These are phyloP conservation scores for Skeletonema potamos DNA, from an alignment of 108 stramenopile genomes.

Conservation along the genomic window DNA sequence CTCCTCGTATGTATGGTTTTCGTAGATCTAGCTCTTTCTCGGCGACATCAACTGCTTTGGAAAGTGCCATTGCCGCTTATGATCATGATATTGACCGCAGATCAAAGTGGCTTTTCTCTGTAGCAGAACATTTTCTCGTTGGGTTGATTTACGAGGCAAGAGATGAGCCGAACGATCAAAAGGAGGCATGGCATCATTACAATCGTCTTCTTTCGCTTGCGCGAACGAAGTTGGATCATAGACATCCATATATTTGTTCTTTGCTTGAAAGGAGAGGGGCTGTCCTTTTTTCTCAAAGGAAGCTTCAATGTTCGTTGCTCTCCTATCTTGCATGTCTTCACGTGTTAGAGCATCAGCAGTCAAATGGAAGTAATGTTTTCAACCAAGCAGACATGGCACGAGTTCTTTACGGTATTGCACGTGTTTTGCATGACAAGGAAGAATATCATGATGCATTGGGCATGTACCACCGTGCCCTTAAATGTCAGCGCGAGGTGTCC, in stretches of 20 bases:
- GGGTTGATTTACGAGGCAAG: slow-evolving; percentile 31
- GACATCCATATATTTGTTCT: slow-evolving; percentile 37
- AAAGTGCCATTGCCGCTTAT: slow-evolving; percentile 25
- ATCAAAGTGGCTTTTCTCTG: slow-evolving; percentile 30
- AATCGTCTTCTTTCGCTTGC: slow-evolving; percentile 40
- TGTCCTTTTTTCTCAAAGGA: slow-evolving; percentile 39
- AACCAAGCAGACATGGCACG: slow-evolving; percentile 34
- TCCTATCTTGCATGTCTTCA: slow-evolving; percentile 49
- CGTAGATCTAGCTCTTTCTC: slow-evolving; percentile 34
- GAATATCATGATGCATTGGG: slow-evolving; percentile 50
- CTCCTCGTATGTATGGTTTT: slow-evolving; percentile 10
- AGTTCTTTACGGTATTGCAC: slow-evolving; percentile 42
- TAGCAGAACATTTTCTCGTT: slow-evolving; percentile 29
- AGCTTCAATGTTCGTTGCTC: slow-evolving; percentile 47
- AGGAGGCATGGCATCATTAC: slow-evolving; percentile 38
- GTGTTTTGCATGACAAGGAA: slow-evolving; percentile 50
- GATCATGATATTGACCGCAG: slow-evolving; percentile 36
- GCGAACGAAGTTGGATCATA: slow-evolving; percentile 43
- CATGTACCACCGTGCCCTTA: slow-evolving; percentile 46
- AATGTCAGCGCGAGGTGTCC: slow-evolving; percentile 22
- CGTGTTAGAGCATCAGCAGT: slow-evolving; percentile 42
- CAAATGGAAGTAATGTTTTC: slow-evolving; percentile 22
- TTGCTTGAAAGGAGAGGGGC: slow-evolving; percentile 41
- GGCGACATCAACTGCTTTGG: slow-evolving; percentile 15
- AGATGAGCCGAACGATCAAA: slow-evolving; percentile 29